Evolutionary conservation across 768 basidiomycete species (phyloP), one percentile per base, ranked within the genome.

Genomic region (Lentinula sp.): DNA sequence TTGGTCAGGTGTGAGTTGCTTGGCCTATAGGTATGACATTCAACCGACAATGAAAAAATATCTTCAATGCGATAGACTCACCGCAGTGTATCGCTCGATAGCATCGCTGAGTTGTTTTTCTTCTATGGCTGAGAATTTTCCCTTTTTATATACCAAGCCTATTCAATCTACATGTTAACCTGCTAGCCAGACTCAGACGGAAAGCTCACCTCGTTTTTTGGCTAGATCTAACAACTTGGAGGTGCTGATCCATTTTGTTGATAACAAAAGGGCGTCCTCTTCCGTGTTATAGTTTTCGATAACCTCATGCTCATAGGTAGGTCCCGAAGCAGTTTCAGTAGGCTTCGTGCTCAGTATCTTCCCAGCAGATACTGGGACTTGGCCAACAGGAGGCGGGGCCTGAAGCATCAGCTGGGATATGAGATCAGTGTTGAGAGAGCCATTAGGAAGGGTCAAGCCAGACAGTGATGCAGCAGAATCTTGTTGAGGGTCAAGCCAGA

Each of bases 131-230:
- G 90, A 91, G 67, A 94, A 94, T 68, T 91, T 93, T 13, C 91
- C 91, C 72, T 92, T 92, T 74, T 88, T 92, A 71, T 91, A 93
- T 2, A 90, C 81, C n/a, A 93, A 81, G 36, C 90, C 91, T 93
- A 61, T 23, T 62, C 49, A 1, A 42, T 43, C 42, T 28, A 49
- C 59, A 63, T 62, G 13, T 51, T 35, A 41, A 56, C 32, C 20
- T 20, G 36, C 37, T 42, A 12, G 28, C 42, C 39, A 15, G 20
- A 32, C 37, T 52, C 36, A 23, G 49, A 49, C 6, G 46, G 18
- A 3, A 13, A 18, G 10, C 12, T 20, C 60, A 89, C 91, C 91
- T 77, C 90, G 81, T 28, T 79, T 82, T 69, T 78, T 79, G 13
- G 85, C 89, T 65, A 92, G 74, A 64, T 90, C 85, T 4, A 83